A percentile compares a stretch with the other conserved stretches of the same genome.
phyloP scores from a whole-genome alignment of 177 flowering plant genomes.

The Vitis hybrid region DNA sequence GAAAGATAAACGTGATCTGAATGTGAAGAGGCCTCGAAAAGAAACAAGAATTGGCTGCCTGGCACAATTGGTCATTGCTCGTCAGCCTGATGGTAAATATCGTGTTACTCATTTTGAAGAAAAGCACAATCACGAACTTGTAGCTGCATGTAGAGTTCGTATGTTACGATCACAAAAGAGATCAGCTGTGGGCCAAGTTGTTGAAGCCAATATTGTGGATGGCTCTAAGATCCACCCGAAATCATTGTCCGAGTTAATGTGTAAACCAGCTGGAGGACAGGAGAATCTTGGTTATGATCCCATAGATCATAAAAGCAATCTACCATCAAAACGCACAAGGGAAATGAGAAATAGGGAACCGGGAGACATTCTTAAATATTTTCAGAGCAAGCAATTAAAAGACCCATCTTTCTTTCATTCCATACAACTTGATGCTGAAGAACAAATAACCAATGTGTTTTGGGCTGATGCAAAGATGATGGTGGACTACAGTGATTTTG shows the following conservation, averaged over 20 bases:
- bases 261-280: conserved; percentile 16
- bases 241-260: conserved; percentile 9
- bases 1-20: conserved; percentile 29
- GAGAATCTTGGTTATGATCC: conserved; percentile 18
- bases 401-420: conserved; percentile 35
- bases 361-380: conserved; percentile 26
- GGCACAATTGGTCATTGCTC: conserved; percentile 36
- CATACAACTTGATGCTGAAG: conserved; percentile 42
- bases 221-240: conserved; percentile 8
- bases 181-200: conserved; percentile 17
- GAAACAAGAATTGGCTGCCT: conserved; percentile 43
- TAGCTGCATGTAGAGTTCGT: conserved; percentile 23
- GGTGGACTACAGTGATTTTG: conserved; percentile 36
- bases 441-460: conserved; percentile 34
- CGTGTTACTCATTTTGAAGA: conserved; percentile 38
- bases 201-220: conserved; percentile 16
- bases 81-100: conserved; percentile 33
- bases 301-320: conserved; percentile 27
- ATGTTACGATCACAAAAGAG: conserved; percentile 37
- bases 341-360: conserved; percentile 29
- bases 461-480: conserved; percentile 42
- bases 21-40: conserved; percentile 32
- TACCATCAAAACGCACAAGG: conserved; percentile 21
- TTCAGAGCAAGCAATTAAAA: conserved; percentile 27
- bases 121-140: conserved; percentile 44